These are phyloP conservation scores for Colletotrichum scovillei DNA, from an alignment of 2,329 filamentous ascomycete genomes.

Conservation along the genomic window DNA sequence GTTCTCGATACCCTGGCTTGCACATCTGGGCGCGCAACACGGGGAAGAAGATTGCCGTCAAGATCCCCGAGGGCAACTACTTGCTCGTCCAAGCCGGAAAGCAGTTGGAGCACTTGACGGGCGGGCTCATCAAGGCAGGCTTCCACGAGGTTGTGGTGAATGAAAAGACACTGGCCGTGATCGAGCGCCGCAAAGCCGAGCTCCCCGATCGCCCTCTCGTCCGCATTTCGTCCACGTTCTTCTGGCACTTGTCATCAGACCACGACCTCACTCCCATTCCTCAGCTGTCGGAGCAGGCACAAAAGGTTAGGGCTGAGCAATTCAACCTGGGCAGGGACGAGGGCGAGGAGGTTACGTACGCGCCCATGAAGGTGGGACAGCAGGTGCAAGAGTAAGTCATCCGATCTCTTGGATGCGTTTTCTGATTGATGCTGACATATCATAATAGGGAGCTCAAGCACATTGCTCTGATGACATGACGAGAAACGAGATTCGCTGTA, in stretches of 20 bases:
- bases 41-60: constrained; percentile 66
- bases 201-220: constrained; percentile 62
- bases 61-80: constrained; percentile 68
- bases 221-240: constrained; percentile 70
- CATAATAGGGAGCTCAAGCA: constrained; percentile 60
- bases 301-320: constrained; percentile 57
- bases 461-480: constrained; percentile 58
- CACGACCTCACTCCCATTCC: constrained; percentile 65
- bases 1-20: constrained; percentile 70
- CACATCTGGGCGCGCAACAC: constrained; percentile 75
- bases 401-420: too few relatives aligned
- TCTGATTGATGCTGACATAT: not conserved
- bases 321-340: constrained; percentile 63
- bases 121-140: constrained; percentile 70
- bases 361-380: constrained; percentile 67
- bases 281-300: constrained; percentile 57
- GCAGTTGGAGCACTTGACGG: constrained; percentile 71
- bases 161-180: constrained; percentile 59
- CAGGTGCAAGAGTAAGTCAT: constrained; percentile 65
- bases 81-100: constrained; percentile 72
- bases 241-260: constrained; percentile 70
- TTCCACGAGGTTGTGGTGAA: constrained; percentile 73
- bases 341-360: constrained; percentile 60
- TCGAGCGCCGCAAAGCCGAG: constrained; percentile 54
- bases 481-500: constrained; percentile 11